Evolutionary conservation across 148 eudicot species (phyloP), one percentile per base, ranked within the genome.

Genomic region (Cornus controversa): DNA sequence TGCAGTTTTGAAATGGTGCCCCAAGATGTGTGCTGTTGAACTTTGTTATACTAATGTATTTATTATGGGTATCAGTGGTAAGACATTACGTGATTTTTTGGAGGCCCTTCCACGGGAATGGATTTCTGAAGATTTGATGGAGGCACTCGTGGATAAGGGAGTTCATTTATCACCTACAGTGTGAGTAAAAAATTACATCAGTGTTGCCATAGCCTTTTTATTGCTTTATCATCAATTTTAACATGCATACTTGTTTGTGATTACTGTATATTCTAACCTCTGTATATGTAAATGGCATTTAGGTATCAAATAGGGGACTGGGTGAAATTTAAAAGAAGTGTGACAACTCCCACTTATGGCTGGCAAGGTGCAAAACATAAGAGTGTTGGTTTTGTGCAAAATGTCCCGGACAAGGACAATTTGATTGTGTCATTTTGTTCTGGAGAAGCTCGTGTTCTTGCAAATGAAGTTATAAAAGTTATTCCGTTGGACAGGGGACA

Each of bases 71-170:
- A 68, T 80, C 92, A 96, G 99, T 86, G 99, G 99, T 75, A 93
- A 85, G 88, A 95, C 97, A 27, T 83, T 93, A 45, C 82, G 93
- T 71, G 99, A 96, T 85, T 93, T 85, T 80, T 83, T 96, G 84
- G 99, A 96, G 92, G 89, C 93, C 73, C 91, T 96, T 83, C 99
- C 98, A n/a, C 92, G 99, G 63, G 98, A 96, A 85, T 96, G 98
- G 98, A 90, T 96, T 82, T 93, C 99, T 53, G 99, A 96, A 85
- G 97, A 96, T 83, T 80, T 96, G 84, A 90, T 91, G 91, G 98
- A 96, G 79, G 95, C 99, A 53, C 91, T 96, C 72, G 29, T 70
- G 50, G 84, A 82, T 81, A 93, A 86, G 86, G 97, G 98, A 76
- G 90, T 93, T 79, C 92, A 90, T 78, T 84, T 96, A 83, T 93